Conservation (phyloP, 345 rosid species). For the Bruguiera parviflora region DNA sequence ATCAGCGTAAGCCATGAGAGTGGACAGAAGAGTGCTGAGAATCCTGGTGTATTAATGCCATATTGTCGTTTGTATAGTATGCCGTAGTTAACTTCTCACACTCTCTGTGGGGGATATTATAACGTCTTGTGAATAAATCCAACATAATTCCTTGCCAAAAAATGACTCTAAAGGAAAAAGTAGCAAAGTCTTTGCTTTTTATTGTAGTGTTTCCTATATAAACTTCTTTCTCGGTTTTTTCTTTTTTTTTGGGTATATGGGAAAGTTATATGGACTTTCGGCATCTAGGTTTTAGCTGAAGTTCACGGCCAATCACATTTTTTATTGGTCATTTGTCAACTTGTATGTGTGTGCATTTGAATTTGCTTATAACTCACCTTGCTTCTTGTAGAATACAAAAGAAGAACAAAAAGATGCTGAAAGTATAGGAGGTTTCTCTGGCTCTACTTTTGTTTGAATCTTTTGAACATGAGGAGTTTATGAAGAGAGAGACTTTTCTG, state of each 20-base stretch:
- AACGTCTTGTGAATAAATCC: no score
- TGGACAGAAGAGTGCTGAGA: no score
- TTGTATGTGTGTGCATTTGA: neutral
- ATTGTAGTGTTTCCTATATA: neutral
- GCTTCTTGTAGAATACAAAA: conserved; percentile 13
- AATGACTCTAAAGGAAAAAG: no score
- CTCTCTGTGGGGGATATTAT: no score
- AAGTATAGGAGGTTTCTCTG: neutral
- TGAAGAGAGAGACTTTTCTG: neutral
- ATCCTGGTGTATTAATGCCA: no score
- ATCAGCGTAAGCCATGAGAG: no score
- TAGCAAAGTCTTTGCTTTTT: neutral
- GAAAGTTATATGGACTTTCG: neutral
- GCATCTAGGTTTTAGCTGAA: neutral
- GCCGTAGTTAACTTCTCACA: no score
- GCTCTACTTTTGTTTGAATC: neutral
- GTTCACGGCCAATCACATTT: neutral
- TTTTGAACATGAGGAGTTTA: neutral
- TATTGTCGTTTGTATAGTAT: no score
- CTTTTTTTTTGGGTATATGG: no score
- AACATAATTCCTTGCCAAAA: no score
- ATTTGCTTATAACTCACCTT: conserved; percentile 3
- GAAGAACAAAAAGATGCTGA: neutral
- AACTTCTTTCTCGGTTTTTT: neutral
- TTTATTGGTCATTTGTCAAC: neutral